Conservation (phyloP, 176 grass and related monocot genomes). For the Oryza nivara region DNA sequence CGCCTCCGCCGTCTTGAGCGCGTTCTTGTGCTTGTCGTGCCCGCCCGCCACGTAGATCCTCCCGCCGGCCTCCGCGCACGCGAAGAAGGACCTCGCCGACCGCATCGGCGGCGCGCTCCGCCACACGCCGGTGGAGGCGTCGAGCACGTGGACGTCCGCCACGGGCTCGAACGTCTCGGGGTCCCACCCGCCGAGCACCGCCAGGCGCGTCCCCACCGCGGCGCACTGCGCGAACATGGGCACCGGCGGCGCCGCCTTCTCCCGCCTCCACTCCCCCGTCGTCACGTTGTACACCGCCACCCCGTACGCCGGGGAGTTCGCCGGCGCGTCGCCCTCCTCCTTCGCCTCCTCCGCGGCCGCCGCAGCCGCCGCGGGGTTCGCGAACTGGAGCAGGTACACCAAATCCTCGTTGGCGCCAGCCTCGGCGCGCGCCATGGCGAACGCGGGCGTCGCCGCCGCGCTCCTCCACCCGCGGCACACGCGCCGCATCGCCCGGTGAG, state of each 20-base stretch:
- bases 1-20: constrained; percentile 76
- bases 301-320: constrained; percentile 18
- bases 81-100: constrained; percentile 62
- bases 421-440: constrained; percentile 38
- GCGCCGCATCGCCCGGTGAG: constrained; percentile 51
- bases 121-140: constrained; percentile 60
- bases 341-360: constrained; percentile 10
- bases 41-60: constrained; percentile 81
- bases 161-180: constrained; percentile 69
- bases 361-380: not conserved
- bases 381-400: constrained; percentile 45
- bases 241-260: constrained; percentile 43
- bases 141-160: constrained; percentile 69
- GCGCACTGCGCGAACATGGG: constrained; percentile 69
- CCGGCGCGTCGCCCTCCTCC: constrained; percentile 24
- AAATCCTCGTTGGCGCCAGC: constrained; percentile 52
- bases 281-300: constrained; percentile 69
- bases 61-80: constrained; percentile 58
- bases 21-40: constrained; percentile 91
- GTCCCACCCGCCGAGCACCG: constrained; percentile 78
- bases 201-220: constrained; percentile 48
- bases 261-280: constrained; percentile 62
- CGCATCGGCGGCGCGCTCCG: constrained; percentile 38
- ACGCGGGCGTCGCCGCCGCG: constrained; percentile 44
- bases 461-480: constrained; percentile 75